phyloP scores from a whole-genome alignment of 768 basidiomycete genomes.

The Termitomyces sp. region DNA sequence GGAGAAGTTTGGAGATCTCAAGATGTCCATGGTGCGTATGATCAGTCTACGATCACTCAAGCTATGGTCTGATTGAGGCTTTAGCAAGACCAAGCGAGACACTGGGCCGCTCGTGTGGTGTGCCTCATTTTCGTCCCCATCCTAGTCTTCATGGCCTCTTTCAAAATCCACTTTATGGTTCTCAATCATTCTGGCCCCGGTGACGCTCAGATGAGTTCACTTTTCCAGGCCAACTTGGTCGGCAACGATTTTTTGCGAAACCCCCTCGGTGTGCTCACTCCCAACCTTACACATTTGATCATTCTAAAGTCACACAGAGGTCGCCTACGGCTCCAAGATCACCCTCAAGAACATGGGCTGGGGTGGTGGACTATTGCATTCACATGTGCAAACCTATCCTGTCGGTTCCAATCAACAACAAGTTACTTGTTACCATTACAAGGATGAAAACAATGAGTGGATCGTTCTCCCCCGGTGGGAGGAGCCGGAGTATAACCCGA shows the following conservation, averaged over 20 bases:
- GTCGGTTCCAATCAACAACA: slow-evolving; percentile 92
- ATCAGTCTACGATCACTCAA: background rate
- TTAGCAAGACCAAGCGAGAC: slow-evolving; percentile 80
- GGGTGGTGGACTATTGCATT: slow-evolving; percentile 95
- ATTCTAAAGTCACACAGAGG: slow-evolving; percentile 39
- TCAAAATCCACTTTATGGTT: slow-evolving; percentile 96
- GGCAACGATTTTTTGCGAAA: slow-evolving; percentile 93
- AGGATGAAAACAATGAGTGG: slow-evolving; percentile 97
- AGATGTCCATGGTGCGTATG: slow-evolving; percentile 75
- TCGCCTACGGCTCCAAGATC: slow-evolving; percentile 85
- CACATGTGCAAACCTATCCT: slow-evolving; percentile 94
- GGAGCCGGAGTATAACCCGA: slow-evolving; percentile 56
- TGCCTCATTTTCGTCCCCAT: slow-evolving; percentile 89
- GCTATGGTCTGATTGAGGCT: background rate
- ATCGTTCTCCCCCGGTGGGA: slow-evolving; percentile 77
- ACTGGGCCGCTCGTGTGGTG: slow-evolving; percentile 83
- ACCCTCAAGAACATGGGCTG: slow-evolving; percentile 97
- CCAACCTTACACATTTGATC: background rate
- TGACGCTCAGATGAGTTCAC: slow-evolving; percentile 96
- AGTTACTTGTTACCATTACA: slow-evolving; percentile 99
- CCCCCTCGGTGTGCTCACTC: slow-evolving; percentile 61
- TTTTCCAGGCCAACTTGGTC: slow-evolving; percentile 94
- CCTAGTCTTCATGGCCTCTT: slow-evolving; percentile 87
- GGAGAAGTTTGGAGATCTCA: slow-evolving; percentile 96
- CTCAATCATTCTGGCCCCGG: slow-evolving; percentile 93